Conservation (phyloP, 352 stramenopile genomes). For the Phytophthora boehmeriae region DNA sequence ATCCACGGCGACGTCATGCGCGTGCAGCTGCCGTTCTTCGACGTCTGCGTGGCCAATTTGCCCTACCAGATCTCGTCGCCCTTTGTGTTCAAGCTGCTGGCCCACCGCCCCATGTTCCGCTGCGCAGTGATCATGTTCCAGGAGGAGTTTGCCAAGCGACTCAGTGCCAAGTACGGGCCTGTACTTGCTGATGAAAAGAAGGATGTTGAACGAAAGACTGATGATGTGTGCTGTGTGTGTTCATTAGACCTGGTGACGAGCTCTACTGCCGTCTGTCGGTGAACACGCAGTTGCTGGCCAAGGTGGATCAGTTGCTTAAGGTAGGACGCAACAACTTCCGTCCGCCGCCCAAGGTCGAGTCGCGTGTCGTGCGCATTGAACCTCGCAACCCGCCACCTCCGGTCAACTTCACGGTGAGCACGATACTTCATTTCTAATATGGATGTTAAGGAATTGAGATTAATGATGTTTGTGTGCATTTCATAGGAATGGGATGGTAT, state of each 20-base stretch:
- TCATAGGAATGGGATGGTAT: slow-evolving; percentile 98
- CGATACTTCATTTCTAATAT: neutral
- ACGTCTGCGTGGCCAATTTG: slow-evolving; percentile 99
- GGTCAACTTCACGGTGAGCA: slow-evolving; percentile 96
- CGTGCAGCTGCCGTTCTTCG: slow-evolving; percentile 99
- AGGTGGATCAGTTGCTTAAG: slow-evolving; percentile 99
- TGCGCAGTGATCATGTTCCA: slow-evolving; percentile 99
- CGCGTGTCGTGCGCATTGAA: slow-evolving; percentile 97
- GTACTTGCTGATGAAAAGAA: neutral
- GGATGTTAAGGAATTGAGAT: neutral
- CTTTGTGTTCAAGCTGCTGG: slow-evolving; percentile 99
- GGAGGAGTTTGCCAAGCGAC: slow-evolving; percentile 98
- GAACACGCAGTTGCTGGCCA: slow-evolving; percentile 98
- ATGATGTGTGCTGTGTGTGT: slow-evolving; percentile 5
- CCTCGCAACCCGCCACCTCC: slow-evolving; percentile 97
- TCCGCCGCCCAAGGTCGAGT: slow-evolving; percentile 97
- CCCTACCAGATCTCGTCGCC: slow-evolving; percentile 99
- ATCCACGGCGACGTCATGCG: slow-evolving; percentile 99
- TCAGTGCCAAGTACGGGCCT: slow-evolving; percentile 91
- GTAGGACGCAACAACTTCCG: slow-evolving; percentile 99
- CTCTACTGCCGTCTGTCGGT: slow-evolving; percentile 99
- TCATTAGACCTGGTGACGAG: slow-evolving; percentile 93
- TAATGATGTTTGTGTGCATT: slow-evolving; percentile 12
- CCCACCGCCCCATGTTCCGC: slow-evolving; percentile 98
- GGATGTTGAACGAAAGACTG: slow-evolving; percentile 1